phyloP scores from a whole-genome alignment of 2,329 filamentous ascomycete species.

The Shiraia sp. region DNA sequence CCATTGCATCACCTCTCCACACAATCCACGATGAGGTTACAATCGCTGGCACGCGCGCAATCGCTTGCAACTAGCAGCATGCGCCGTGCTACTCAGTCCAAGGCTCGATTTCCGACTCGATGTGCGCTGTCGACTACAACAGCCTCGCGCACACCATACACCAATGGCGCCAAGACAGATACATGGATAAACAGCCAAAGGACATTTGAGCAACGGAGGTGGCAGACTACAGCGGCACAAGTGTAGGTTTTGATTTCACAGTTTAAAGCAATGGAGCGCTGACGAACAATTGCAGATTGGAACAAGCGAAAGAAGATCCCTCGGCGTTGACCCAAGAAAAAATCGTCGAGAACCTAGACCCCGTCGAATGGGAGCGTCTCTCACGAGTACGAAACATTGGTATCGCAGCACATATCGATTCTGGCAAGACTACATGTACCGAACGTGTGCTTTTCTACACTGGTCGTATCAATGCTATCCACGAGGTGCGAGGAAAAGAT shows the following conservation, averaged over 20 bases:
- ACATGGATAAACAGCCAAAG: constrained; percentile 32
- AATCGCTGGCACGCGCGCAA: constrained; percentile 39
- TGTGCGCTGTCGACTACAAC: constrained; percentile 40
- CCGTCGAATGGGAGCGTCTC: constrained; percentile 76
- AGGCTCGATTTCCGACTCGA: constrained; percentile 29
- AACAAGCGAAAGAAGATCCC: constrained; percentile 62
- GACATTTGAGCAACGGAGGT: constrained; percentile 35
- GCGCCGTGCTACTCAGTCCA: constrained; percentile 30
- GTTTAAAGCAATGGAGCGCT: constrained; percentile 20
- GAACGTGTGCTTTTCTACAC: constrained; percentile 98
- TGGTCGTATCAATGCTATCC: constrained; percentile 92
- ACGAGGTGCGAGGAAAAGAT: constrained; percentile 95
- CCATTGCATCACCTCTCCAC: constrained; percentile 12
- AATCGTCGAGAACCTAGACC: constrained; percentile 79
- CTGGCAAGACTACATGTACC: constrained; percentile 94
- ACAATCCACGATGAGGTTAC: constrained; percentile 38
- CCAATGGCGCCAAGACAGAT: constrained; percentile 33
- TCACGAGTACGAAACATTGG: constrained; percentile 92
- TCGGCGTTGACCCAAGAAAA: constrained; percentile 62
- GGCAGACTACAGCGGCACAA: constrained; percentile 43
- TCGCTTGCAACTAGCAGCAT: constrained; percentile 36
- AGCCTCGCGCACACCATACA: constrained; percentile 30
- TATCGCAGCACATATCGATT: constrained; percentile 98
- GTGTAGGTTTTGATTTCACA: constrained; percentile 39
- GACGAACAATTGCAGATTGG: constrained; percentile 38